phyloP scores from a whole-genome alignment of 495 filamentous ascomycete genomes.

The Aspergillus cavernicola region DNA sequence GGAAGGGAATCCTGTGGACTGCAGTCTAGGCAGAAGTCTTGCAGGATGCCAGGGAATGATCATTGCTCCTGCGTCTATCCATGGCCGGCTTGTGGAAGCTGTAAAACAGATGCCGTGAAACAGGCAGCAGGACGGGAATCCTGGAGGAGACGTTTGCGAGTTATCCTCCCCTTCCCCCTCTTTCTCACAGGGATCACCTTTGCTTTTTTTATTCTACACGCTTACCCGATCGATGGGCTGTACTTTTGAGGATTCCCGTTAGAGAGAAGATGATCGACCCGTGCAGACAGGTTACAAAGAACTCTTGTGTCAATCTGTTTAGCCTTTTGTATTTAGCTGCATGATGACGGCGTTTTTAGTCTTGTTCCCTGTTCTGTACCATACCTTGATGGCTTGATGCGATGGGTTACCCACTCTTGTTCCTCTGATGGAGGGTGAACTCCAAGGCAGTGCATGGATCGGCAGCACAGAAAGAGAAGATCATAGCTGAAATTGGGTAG shows the following conservation, averaged over 20 bases:
- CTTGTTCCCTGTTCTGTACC: neutral
- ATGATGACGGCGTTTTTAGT: neutral
- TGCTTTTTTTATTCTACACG: neutral
- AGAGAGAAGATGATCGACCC: neutral
- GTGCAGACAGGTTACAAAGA: neutral
- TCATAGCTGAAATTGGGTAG: constrained; percentile 4
- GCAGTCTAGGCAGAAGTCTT: constrained; percentile 37
- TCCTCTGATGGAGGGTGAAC: neutral
- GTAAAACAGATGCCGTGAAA: constrained; percentile 25
- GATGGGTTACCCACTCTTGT: neutral
- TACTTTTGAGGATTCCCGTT: neutral
- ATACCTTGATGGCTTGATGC: neutral
- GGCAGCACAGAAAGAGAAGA: constrained; percentile 6
- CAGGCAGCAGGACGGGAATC: too few relatives aligned
- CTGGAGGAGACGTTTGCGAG: too few relatives aligned
- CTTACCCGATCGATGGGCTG: too few relatives aligned
- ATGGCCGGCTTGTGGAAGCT: constrained; percentile 35
- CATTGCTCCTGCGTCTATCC: constrained; percentile 39
- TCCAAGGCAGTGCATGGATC: constrained; percentile 17
- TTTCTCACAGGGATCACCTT: neutral
- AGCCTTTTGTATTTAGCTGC: neutral
- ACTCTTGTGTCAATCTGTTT: neutral
- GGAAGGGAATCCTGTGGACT: constrained; percentile 42
- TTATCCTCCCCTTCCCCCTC: too few relatives aligned
- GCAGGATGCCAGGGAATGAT: constrained; percentile 42